These are phyloP conservation scores for Suhomyces prunicola DNA, from an alignment of 805 yeast species.

Conservation along the genomic window DNA sequence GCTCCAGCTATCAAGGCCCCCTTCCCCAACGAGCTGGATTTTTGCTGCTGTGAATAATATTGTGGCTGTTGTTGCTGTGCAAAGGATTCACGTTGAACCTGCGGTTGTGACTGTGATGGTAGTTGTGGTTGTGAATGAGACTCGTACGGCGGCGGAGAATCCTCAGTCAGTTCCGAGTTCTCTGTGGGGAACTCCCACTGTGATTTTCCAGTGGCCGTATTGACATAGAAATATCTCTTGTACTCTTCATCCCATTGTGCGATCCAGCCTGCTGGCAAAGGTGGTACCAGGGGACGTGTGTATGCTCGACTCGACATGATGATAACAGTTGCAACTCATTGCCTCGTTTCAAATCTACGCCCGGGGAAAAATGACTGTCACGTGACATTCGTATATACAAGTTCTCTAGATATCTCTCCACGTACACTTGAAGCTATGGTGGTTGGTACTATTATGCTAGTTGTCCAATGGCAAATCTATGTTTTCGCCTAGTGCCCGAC, in stretches of 20 bases:
- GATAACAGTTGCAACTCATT: background rate
- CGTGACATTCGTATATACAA: background rate
- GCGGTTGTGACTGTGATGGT: background rate
- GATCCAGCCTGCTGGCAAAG: constrained; percentile 29
- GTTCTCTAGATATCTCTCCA: background rate
- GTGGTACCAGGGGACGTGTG: constrained; percentile 10
- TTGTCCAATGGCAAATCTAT: constrained; percentile 12
- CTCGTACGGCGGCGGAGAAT: constrained; percentile 2
- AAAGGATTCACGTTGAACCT: background rate
- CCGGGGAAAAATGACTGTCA: background rate
- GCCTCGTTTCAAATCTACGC: background rate
- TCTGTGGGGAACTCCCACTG: constrained; percentile 28
- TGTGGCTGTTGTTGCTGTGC: background rate
- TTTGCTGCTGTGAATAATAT: background rate
- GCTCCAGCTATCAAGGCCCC: constrained; percentile 1
- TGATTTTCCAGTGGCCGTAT: constrained; percentile 23
- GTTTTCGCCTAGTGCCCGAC: constrained; percentile 22
- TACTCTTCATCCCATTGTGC: constrained; percentile 36
- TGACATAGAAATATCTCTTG: constrained; percentile 24
- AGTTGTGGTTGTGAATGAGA: background rate
- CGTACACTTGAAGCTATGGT: background rate
- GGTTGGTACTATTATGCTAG: background rate
- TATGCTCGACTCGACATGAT: background rate
- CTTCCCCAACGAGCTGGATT: background rate
- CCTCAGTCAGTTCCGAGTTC: background rate